Conservation (phyloP, 345 rosid species). For the Syzygium aqueum region DNA sequence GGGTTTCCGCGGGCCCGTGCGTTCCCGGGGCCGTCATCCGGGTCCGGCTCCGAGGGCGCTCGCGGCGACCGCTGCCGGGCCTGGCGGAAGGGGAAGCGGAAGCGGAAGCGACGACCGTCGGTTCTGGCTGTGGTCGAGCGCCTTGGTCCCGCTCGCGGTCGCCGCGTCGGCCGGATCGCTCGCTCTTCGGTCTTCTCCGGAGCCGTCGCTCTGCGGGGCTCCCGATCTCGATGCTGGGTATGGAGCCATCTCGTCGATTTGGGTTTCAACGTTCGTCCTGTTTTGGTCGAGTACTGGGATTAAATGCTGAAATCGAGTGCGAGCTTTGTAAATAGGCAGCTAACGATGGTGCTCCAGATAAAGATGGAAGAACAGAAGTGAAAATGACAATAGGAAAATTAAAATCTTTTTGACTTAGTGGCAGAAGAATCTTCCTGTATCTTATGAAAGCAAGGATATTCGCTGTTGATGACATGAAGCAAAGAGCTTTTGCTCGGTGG, state of each 20-base stretch:
- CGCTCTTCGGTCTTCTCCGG: slow-evolving; percentile 26
- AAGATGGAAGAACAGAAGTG: neutral
- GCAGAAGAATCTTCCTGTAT: neutral
- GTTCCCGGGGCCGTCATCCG: neutral
- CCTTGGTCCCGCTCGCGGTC: slow-evolving; percentile 48
- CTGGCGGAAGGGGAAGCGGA: no score
- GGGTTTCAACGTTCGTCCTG: neutral
- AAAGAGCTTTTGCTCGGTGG: neutral
- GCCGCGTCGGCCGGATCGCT: slow-evolving; percentile 49
- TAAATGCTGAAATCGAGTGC: neutral
- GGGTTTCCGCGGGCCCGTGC: neutral
- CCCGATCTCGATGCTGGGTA: slow-evolving; percentile 39
- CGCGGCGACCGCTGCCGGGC: neutral
- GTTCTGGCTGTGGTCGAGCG: slow-evolving; percentile 19
- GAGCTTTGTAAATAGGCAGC: neutral
- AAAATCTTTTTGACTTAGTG: neutral
- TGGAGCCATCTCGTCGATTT: neutral
- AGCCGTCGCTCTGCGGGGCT: slow-evolving; percentile 47
- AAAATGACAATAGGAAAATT: neutral
- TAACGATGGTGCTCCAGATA: neutral
- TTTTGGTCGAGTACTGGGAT: neutral
- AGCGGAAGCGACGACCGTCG: neutral
- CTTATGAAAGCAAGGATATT: neutral
- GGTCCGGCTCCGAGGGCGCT: neutral
- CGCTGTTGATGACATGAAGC: neutral